Evolutionary conservation across 352 stramenopile genomes (phyloP).

Genomic region (Globisporangium takayamanum): DNA sequence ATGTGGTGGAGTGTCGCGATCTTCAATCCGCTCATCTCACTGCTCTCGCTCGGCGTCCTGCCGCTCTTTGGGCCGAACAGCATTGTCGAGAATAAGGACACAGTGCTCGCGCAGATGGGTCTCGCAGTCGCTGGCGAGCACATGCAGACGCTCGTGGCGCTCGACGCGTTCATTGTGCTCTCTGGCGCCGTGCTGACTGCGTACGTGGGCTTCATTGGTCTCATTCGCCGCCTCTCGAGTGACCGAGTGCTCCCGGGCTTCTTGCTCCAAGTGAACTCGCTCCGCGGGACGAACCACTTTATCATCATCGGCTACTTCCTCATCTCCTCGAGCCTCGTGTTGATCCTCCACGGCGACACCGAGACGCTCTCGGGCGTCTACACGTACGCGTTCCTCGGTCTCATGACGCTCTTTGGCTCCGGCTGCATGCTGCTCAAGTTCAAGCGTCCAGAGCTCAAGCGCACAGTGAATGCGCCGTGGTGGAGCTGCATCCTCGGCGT

Average conservation of each 20-base stretch:
- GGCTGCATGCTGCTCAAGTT: conserved; percentile 95
- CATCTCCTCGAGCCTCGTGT: conserved; percentile 81
- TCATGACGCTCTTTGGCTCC: conserved; percentile 92
- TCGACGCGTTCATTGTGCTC: conserved; percentile 94
- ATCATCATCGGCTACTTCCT: conserved; percentile 91
- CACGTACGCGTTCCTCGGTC: conserved; percentile 92
- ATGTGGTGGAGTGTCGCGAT: conserved; percentile 93
- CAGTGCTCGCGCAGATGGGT: conserved; percentile 89
- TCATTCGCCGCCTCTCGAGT: conserved; percentile 89
- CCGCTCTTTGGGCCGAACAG: conserved; percentile 65
- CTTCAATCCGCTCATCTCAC: conserved; percentile 92
- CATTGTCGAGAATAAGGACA: conserved; percentile 83
- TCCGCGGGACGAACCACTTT: conserved; percentile 88
- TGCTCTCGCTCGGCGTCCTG: conserved; percentile 88
- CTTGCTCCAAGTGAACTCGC: conserved; percentile 72
- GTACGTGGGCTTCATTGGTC: conserved; percentile 90
- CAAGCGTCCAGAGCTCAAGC: conserved; percentile 87
- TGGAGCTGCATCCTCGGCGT: conserved; percentile 81
- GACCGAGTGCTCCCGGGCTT: conserved; percentile 85
- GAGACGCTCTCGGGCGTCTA: conserved; percentile 92
- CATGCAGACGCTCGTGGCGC: conserved; percentile 70
- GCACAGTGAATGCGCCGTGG: conserved; percentile 85
- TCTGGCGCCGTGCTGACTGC: conserved; percentile 90
- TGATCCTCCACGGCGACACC: conserved; percentile 89
- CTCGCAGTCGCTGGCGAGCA: conserved; percentile 67